Conservation (phyloP, 305 asterid species). For the Euphrasia arctica region DNA sequence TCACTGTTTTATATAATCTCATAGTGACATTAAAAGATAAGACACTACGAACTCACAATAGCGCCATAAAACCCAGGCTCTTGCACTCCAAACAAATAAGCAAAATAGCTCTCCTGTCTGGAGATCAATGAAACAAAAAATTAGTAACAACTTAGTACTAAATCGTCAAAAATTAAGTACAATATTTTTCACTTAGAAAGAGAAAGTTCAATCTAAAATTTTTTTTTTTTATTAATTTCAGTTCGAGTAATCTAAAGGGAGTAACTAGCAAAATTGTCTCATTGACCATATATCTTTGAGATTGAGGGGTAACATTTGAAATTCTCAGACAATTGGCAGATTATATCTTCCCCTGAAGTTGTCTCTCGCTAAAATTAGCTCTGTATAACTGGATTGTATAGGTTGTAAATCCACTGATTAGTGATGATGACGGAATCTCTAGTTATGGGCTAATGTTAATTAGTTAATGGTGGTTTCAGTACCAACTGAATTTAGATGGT, state of each 20-base stretch:
- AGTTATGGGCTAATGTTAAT: neutral
- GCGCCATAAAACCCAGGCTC: constrained; percentile 98
- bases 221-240: neutral
- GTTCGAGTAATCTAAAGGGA: constrained; percentile 9
- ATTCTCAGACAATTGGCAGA: constrained; percentile 14
- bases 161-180: too few relatives aligned
- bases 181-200: too few relatives aligned
- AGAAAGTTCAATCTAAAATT: constrained; percentile 2
- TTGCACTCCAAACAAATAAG: constrained; percentile 95
- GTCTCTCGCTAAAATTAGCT: neutral
- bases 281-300: neutral
- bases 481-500: neutral
- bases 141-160: constrained; percentile 25
- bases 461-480: constrained; percentile 4
- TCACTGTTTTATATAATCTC: constrained; percentile 13
- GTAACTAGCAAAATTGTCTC: neutral
- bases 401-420: constrained; percentile 1
- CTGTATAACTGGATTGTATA: constrained; percentile 4
- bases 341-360: neutral
- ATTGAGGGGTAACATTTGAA: constrained; percentile 1
- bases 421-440: neutral
- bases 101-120: constrained; percentile 97
- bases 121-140: constrained; percentile 25
- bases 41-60: constrained; percentile 58
- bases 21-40: constrained; percentile 20